Evolutionary conservation across 495 filamentous ascomycete species (phyloP), one percentile per base, ranked within the genome.

Genomic region (Lasiosphaeria miniovina): DNA sequence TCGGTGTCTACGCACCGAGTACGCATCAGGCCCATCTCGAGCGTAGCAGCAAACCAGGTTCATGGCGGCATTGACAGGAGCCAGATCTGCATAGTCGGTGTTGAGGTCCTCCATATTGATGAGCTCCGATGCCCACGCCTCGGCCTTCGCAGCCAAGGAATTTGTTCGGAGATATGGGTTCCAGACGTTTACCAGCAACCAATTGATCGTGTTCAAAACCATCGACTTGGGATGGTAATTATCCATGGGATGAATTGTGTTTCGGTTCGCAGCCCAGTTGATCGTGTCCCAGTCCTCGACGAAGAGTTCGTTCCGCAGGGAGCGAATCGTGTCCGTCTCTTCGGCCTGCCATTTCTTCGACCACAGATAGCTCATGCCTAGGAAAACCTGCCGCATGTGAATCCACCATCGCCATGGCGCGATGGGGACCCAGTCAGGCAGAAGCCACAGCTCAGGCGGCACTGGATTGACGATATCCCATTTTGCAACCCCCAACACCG

Each of bases 331-430:
- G 9, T 89, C 83, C 51, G 87, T 90, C 54, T 87, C 77, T 15
- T 90, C 88, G 58, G 84, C 85, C 10, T 81, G 80, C 80, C 86
- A 95, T 48, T 81, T 82, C 74, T 86, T 88, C 6, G 90, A 93
- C 77, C 87, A 96, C 43, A 97, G 78, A 65, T 87, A 98, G 11
- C 88, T 86, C 90, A 98, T 96, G 9, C 93, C 88, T 40, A 96
- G 73, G 71, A 92, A 96, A 36, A 98, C 93, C 70, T 88, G 85
- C 14, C 94, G 90, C 73, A 96, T 96, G 61, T 98, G 94, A 61
- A 96, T 91, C 94, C 94, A 98, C 94, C 94, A 98, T 50, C 91
- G 81, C 94, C 95, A 98, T 0, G 95, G 94, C 9, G 90, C 87
- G 64, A 98, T 83, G 1, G 94, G 95, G 12, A 93, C 84, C 93